Conservation (phyloP, 106 monocot genomes). For the Chionographis japonica region DNA sequence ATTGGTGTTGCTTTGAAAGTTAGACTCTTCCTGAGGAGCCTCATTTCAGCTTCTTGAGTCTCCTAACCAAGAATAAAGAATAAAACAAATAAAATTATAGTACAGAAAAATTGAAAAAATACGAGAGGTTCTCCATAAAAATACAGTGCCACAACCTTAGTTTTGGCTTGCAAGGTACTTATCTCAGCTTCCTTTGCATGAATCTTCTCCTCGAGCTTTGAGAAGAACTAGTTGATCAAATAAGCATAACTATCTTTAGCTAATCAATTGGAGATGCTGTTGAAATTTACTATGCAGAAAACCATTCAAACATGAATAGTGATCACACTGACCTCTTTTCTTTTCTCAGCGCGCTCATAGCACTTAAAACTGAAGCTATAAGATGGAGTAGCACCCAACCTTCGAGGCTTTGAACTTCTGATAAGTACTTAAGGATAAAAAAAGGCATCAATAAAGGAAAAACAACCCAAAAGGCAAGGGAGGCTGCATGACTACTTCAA, state of each 20-base stretch:
- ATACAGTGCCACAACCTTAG: not conserved
- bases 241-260: not conserved
- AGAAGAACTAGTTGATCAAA: slow-evolving; percentile 1
- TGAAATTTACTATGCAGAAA: not conserved
- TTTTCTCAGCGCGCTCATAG: not conserved
- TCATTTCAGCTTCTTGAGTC: not conserved
- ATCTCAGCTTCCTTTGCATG: not conserved
- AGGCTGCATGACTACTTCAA: not conserved
- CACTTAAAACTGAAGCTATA: not conserved
- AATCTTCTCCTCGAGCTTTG: slow-evolving; percentile 1
- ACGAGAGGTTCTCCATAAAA: not conserved
- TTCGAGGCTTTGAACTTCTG: not conserved
- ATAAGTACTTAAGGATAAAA: not conserved
- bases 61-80: not conserved
- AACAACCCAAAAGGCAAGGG: not conserved
- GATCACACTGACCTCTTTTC: not conserved
- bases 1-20: not conserved
- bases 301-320: not conserved
- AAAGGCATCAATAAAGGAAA: not conserved
- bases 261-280: not conserved
- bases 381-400: not conserved
- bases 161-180: not conserved
- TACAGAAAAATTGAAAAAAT: not conserved
- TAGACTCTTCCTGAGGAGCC: not conserved
- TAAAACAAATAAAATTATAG: not conserved